phyloP scores from a whole-genome alignment of 306 rosid species.

The Citrullus colocynthis region DNA sequence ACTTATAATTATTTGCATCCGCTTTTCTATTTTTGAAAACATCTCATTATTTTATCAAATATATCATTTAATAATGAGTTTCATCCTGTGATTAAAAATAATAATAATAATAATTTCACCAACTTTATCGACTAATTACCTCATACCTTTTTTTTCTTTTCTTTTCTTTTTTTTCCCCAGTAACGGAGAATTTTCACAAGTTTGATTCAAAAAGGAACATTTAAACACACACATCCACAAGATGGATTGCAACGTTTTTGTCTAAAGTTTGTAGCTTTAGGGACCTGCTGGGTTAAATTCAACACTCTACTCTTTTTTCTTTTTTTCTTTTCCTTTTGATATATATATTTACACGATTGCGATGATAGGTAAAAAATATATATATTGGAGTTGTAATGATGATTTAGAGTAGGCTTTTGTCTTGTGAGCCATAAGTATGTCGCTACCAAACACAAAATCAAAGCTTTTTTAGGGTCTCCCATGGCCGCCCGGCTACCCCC shows the following conservation, averaged over 20 bases:
- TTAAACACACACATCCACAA: background rate
- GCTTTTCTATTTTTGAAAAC: too few species aligned
- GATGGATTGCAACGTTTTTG: background rate
- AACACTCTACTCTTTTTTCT: background rate
- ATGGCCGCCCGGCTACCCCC: background rate
- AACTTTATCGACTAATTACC: background rate
- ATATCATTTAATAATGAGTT: too few species aligned
- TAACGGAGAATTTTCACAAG: background rate
- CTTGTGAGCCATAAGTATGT: constrained; percentile 13
- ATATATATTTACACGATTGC: too few species aligned
- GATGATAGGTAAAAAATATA: background rate
- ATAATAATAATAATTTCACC: too few species aligned
- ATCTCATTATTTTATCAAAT: too few species aligned
- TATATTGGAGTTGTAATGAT: constrained; percentile 17
- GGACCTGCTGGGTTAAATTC: background rate
- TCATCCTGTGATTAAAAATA: too few species aligned
- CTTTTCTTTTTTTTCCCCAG: background rate
- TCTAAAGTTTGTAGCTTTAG: background rate
- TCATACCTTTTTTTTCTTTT: background rate
- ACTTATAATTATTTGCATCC: too few species aligned
- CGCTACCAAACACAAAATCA: constrained; percentile 4
- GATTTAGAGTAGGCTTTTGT: constrained; percentile 11
- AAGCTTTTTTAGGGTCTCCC: background rate
- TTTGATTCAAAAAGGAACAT: too few species aligned
- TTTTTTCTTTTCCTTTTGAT: background rate